Base-by-base conservation (phyloP, 2,329 filamentous ascomycete species). In the Fusarium sp. region DNA sequence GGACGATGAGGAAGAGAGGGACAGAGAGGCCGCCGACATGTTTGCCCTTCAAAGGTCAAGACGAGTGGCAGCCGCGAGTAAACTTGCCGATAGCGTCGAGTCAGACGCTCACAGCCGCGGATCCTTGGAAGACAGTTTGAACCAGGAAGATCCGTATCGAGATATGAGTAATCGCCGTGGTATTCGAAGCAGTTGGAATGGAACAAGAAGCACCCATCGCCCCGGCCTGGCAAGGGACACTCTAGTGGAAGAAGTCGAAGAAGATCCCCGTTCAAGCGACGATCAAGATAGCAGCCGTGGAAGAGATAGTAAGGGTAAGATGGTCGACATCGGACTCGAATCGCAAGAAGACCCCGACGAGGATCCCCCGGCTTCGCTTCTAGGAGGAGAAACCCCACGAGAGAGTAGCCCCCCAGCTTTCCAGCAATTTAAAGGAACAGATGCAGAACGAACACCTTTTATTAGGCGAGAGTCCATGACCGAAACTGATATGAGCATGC, bases 1-100 rank as follows among this genome's bases (percentile, higher is more conserved):
- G 75, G 94, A 97, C 67, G 95, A 98, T 65, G 94, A 96, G 77
- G 91, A 93, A 73, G 94, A 97, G 79, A 90, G 93, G 73, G 92
- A 96, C 73, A 85, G 94, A 54, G 95, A 98, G 76, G 92, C 95
- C 33, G 94, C 94, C n/a, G 96, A 98, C 79, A 90, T 96, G 70
- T 96, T 94, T 79, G 95, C 95, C 7, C 83, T 99, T 58, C 94
- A 98, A 79, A 87, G 91, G 71, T 98, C 95, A 69, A 88, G 96
- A 71, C 88, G 94, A 46, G 92, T 97, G 60, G 95, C 97, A 75
- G 93, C 93, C 15, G 90, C 90, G 15, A 93, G 92, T 78, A 89
- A 92, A 71, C 81, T 97, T 49, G 92, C 92, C 37, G 94, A 97
- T 70, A 97, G 94, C 65, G 90, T 91, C 3, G 94, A 96, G 71